Base-by-base conservation (phyloP, 352 stramenopile genomes). In the Globisporangium paroecandrum region DNA sequence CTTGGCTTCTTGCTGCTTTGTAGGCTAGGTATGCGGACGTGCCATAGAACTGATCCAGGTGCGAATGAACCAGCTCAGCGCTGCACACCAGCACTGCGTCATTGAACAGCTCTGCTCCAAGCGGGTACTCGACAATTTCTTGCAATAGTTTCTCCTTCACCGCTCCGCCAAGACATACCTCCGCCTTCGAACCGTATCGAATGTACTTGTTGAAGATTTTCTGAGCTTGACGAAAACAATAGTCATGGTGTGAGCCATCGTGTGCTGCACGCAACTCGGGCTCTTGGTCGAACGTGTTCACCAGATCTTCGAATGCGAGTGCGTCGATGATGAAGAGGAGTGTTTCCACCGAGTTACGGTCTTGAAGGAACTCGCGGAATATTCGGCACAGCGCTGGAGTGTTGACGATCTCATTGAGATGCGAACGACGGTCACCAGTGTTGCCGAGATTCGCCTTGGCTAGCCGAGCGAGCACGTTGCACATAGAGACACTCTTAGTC, bases 171-270 rank as follows among this genome's bases (percentile, higher is more conserved):
- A 88, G 56, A 59, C 81, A 86, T 41, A 91, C 79, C 68, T 90
- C 82, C 6, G 83, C 80, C 58, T 90, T 90, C 2, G 83, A 90
- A 24, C 83, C 83, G 57, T 82, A 89, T 13, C 82, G 82, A 22
- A 91, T 78, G 53, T 88, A 91, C 66, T 91, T 91, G 70, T 83
- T 90, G 67, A 89, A 91, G 70, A 89, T 90, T 54, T 91, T 91
- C 51, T 89, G 79, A 3, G 82, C 79, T 34, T 89, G 76, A 1
- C 81, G 78, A 41, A 88, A 68, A 22, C 79, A 87, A 34, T 85
- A 91, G 49, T 89, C 81, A 47, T 86, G 68, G 15, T 81, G 77
- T 2, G 79, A 86, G 2, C 61, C 62, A 38, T 74, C 65, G 18
- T 54, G n/a, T 5, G 63, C 41, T 46, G 41, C 12, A 6, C 69